phyloP scores from a whole-genome alignment of 2,329 filamentous ascomycete species.

The Curvularia lunata region DNA sequence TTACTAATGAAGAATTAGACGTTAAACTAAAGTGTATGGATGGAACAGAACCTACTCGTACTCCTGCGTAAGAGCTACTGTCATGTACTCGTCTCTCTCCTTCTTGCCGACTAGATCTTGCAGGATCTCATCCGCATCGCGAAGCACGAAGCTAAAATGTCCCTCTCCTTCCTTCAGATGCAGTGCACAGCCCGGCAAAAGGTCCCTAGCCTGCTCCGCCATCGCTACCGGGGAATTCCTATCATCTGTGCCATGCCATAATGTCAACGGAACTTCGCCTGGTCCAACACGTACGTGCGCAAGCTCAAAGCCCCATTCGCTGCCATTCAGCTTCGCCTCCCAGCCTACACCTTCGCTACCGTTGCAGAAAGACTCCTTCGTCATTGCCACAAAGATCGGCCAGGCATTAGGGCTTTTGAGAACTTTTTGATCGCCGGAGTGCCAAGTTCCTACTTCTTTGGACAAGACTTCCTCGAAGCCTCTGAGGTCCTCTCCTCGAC shows the following conservation, averaged over 20 bases:
- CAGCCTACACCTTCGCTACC: conserved; percentile 37
- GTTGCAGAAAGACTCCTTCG: conserved; percentile 35
- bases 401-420: conserved; percentile 31
- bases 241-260: conserved; percentile 47
- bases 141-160: conserved; percentile 34
- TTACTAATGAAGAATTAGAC: neutral
- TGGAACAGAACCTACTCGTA: conserved; percentile 1
- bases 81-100: conserved; percentile 28
- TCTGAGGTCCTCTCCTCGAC: conserved; percentile 32
- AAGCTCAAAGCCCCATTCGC: conserved; percentile 44
- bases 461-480: conserved; percentile 35
- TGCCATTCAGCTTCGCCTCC: conserved; percentile 38
- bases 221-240: conserved; percentile 33
- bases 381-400: conserved; percentile 34
- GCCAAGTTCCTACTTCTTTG: conserved; percentile 29
- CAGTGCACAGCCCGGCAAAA: conserved; percentile 30
- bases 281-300: conserved; percentile 32
- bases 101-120: conserved; percentile 26
- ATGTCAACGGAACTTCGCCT: conserved; percentile 26
- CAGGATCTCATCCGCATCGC: conserved; percentile 32
- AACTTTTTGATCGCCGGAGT: conserved; percentile 27
- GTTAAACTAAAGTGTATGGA: neutral
- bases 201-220: conserved; percentile 32
- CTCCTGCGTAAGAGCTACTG: conserved; percentile 7
- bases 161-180: conserved; percentile 34